A percentile compares a stretch with the other conserved stretches of the same genome.
phyloP scores from a whole-genome alignment of 2,329 filamentous ascomycete genomes.

The Biscogniauxia sp. region DNA sequence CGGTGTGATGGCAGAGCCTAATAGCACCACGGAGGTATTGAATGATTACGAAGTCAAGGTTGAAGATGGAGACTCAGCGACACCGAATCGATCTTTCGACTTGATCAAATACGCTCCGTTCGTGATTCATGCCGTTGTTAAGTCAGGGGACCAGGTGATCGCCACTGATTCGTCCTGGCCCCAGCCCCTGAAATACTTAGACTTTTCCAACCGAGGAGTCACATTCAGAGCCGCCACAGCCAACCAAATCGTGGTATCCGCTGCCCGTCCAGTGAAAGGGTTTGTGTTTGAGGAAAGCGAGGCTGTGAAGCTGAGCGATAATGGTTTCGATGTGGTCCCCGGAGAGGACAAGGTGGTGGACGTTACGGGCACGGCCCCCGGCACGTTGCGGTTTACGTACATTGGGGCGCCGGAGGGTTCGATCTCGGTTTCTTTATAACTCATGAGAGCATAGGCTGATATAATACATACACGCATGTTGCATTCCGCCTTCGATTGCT shows the following conservation, averaged over 20 bases:
- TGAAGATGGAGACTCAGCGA: conserved; percentile 12
- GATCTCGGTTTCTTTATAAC: background rate
- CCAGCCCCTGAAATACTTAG: conserved; percentile 60
- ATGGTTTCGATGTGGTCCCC: conserved; percentile 57
- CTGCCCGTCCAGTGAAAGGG: conserved; percentile 53
- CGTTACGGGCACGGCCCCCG: conserved; percentile 19
- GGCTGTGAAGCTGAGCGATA: conserved; percentile 50
- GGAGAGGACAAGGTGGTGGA: conserved; percentile 34
- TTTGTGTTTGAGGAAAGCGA: conserved; percentile 51
- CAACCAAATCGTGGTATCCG: conserved; percentile 30
- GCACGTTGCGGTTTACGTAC: conserved; percentile 26
- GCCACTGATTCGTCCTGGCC: conserved; percentile 57
- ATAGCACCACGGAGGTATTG: conserved; percentile 39
- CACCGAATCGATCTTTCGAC: conserved; percentile 29
- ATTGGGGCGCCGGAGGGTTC: conserved; percentile 19
- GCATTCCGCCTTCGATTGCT: no score
- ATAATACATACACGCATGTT: no score
- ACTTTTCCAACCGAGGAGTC: conserved; percentile 45
- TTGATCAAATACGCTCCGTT: conserved; percentile 40
- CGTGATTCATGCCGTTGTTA: conserved; percentile 46
- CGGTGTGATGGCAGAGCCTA: conserved; percentile 29
- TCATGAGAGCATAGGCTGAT: no score
- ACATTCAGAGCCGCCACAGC: conserved; percentile 28
- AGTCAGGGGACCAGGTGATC: conserved; percentile 37
- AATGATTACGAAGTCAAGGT: conserved; percentile 31